phyloP scores from a whole-genome alignment of 208 protist species.

The Acanthamoeba castellanii region DNA sequence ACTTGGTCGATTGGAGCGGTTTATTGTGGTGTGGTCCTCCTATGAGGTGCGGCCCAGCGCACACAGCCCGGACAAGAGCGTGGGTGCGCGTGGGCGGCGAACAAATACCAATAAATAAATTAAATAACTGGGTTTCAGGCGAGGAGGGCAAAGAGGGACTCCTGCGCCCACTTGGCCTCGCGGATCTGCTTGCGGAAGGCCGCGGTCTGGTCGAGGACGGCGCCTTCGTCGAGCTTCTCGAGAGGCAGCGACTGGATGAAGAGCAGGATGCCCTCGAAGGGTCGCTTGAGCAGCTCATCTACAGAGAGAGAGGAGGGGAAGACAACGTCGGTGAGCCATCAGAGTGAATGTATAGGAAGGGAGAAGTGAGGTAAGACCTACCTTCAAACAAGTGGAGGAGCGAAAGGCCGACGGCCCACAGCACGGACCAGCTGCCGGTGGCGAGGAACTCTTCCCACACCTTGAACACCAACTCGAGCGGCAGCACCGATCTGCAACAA shows the following conservation, averaged over 20 bases:
- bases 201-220: background rate
- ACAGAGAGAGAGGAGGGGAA: background rate
- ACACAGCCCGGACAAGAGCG: background rate
- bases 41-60: no score
- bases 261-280: constrained; percentile 51
- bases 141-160: constrained; percentile 43
- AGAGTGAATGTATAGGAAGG: background rate
- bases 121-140: background rate
- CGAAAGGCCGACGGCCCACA: constrained; percentile 33
- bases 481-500: constrained; percentile 31
- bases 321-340: background rate
- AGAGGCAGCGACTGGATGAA: constrained; percentile 16
- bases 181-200: constrained; percentile 46
- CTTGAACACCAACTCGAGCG: constrained; percentile 17
- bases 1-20: no score
- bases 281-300: constrained; percentile 38
- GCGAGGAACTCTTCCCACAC: constrained; percentile 65
- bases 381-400: constrained; percentile 37
- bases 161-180: constrained; percentile 47
- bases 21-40: no score
- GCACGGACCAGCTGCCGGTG: constrained; percentile 1
- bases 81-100: background rate
- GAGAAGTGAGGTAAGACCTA: background rate
- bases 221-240: constrained; percentile 28
- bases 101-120: background rate